Percentiles rank a stretch among this genome's conserved stretches.
phyloP scores from a whole-genome alignment of 176 grass and related monocot genomes.

The Typha latifolia region DNA sequence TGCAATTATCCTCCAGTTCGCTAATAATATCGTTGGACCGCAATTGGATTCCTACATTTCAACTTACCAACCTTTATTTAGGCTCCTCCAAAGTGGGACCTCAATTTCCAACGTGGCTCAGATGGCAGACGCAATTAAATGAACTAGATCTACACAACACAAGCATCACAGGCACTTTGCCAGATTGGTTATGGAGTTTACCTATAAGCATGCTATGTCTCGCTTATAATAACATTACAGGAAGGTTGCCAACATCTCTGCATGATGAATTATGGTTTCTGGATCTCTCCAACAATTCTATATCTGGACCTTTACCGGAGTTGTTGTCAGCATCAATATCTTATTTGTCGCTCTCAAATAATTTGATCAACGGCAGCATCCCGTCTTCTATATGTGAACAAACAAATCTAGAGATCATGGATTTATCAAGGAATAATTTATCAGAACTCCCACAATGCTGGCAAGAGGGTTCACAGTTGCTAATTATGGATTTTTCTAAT shows the following conservation, averaged over 20 bases:
- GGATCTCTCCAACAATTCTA: neutral
- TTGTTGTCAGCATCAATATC: neutral
- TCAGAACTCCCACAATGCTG: neutral
- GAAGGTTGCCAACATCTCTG: neutral
- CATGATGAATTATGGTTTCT: too few relatives aligned
- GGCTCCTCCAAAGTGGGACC: neutral
- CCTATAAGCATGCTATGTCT: neutral
- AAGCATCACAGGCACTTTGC: slow-evolving; percentile 13
- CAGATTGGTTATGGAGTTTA: slow-evolving; percentile 25
- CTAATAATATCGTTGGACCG: neutral
- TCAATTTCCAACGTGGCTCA: slow-evolving; percentile 24
- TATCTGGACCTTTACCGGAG: neutral
- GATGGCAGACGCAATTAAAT: neutral
- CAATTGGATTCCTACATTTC: slow-evolving; percentile 27
- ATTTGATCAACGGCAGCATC: neutral
- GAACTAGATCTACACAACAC: slow-evolving; percentile 22
- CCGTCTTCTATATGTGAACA: neutral
- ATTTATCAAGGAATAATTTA: slow-evolving; percentile 8
- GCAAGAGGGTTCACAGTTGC: neutral
- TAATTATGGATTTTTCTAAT: neutral
- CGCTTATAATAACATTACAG: slow-evolving; percentile 19
- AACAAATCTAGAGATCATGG: neutral
- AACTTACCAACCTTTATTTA: neutral
- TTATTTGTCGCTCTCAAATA: neutral
- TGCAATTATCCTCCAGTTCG: slow-evolving; percentile 1